Evolutionary conservation across 2,329 filamentous ascomycete genomes (phyloP).

Genomic region (Talaromyces pinophilus): DNA sequence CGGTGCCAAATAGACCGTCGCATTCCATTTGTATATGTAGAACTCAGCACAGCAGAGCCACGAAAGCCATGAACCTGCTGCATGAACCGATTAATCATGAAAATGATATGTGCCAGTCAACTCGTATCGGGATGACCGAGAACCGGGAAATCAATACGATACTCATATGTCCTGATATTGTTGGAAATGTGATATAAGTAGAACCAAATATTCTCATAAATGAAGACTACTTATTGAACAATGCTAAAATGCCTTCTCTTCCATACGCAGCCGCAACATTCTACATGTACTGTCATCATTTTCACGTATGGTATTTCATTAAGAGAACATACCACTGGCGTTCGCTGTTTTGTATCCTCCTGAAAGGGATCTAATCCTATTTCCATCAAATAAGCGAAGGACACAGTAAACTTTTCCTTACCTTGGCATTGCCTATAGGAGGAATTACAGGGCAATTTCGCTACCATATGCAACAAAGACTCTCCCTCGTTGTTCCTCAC

Average conservation of each 20-base stretch:
- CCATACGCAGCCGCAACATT: conserved; percentile 13
- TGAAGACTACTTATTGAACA: conserved; percentile 5
- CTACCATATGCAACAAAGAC: conserved; percentile 4
- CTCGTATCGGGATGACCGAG: not conserved
- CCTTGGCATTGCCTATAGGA: not conserved
- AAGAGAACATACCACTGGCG: conserved; percentile 7
- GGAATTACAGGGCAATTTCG: not conserved
- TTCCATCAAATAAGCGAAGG: not conserved
- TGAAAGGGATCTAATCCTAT: conserved; percentile 25
- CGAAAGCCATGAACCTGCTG: no score
- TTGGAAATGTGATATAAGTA: not conserved
- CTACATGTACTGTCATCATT: not conserved
- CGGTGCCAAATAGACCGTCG: no score
- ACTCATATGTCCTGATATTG: not conserved
- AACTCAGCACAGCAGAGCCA: no score
- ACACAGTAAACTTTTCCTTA: not conserved
- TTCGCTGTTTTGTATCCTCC: conserved; percentile 25
- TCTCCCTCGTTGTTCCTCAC: not conserved
- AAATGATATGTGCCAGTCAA: not conserved
- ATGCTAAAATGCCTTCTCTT: not conserved
- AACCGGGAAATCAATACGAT: not conserved
- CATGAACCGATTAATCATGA: no score
- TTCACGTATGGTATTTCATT: not conserved
- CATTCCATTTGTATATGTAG: no score
- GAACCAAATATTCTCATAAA: not conserved